Base-by-base conservation (phyloP, 352 stramenopile species). In the Phytophthora pisi region DNA sequence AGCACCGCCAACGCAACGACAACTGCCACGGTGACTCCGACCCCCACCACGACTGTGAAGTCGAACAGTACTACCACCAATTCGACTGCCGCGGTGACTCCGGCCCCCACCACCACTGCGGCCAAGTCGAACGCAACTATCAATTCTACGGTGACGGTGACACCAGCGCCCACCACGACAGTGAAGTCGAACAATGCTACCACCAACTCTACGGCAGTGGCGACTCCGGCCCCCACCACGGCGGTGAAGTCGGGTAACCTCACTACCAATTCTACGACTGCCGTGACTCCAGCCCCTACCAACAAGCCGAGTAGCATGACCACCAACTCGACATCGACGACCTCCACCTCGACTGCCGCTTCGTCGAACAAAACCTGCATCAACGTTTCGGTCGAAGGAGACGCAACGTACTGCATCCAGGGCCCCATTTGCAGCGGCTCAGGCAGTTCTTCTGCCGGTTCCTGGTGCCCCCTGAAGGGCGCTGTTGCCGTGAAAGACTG, bases 381-480 rank as follows among this genome's bases (percentile, higher is more conserved):
- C 0, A 55, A 82, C 34, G 73, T 88, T 13, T 84, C 69, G 6
- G 79, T 90, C 10, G 71, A 84, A 38, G 57, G 69, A 3, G 79
- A 89, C 42, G 82, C 79, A 16, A 88, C 82, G 18, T 88, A 86
- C 69, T 87, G 79, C 68, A 77, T 88, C 31, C 24, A 49, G 6
- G 81, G 78, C 10, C 53, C 75, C 10, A 70, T 88, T 53, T 90
- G 81, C 59, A 79, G 68, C 31, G 81, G 81, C 52, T 47, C 61
- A 0, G 79, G 78, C 20, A 52, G 34, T 5, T 30, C 57, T 15
- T 70, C 78, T n/a, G 72, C 73, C 5, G 81, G 81, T 4, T 47
- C 20, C 13, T 58, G 69, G 23, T 90, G 81, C 26, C 81, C 81
- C 4, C 67, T 70, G 45, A 76, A 82, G 54, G 81, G 79, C 11